phyloP scores from a whole-genome alignment of 805 yeast genomes.

The Yarrowia sp. region DNA sequence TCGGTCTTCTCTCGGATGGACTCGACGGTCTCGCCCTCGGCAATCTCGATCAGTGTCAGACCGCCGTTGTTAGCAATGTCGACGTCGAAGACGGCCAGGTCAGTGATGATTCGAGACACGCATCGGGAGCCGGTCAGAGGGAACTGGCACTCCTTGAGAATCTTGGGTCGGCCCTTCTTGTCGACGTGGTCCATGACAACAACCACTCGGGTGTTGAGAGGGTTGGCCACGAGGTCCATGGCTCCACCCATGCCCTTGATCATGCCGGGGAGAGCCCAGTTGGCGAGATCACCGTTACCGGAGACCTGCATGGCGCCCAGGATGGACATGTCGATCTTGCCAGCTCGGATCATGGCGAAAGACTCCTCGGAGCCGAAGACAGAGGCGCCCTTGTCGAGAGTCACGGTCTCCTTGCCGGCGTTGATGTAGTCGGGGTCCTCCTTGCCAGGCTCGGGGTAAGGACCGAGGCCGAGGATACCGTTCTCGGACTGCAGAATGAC shows the following conservation, averaged over 20 bases:
- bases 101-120: conserved; percentile 48
- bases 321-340: conserved; percentile 46
- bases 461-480: conserved; percentile 51
- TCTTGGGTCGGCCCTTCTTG: conserved; percentile 49
- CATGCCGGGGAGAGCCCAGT: conserved; percentile 53
- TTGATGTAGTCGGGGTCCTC: conserved; percentile 50
- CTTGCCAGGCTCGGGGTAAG: conserved; percentile 45
- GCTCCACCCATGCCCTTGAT: conserved; percentile 57
- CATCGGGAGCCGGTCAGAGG: conserved; percentile 50
- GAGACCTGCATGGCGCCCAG: conserved; percentile 54
- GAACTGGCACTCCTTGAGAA: conserved; percentile 45
- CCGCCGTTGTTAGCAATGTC: conserved; percentile 40
- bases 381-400: conserved; percentile 48
- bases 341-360: conserved; percentile 51
- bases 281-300: conserved; percentile 49
- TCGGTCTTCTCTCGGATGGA: conserved; percentile 45
- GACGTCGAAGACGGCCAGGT: conserved; percentile 49
- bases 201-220: conserved; percentile 46
- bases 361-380: conserved; percentile 51
- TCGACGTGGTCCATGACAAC: conserved; percentile 51
- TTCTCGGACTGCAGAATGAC: conserved; percentile 50
- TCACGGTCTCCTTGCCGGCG: conserved; percentile 54
- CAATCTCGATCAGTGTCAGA: conserved; percentile 46
- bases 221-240: conserved; percentile 52
- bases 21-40: conserved; percentile 44